Percentiles rank a stretch among this genome's conserved stretches.
Conservation (phyloP, 495 filamentous ascomycete genomes). For the Glarea lozoyensis region DNA sequence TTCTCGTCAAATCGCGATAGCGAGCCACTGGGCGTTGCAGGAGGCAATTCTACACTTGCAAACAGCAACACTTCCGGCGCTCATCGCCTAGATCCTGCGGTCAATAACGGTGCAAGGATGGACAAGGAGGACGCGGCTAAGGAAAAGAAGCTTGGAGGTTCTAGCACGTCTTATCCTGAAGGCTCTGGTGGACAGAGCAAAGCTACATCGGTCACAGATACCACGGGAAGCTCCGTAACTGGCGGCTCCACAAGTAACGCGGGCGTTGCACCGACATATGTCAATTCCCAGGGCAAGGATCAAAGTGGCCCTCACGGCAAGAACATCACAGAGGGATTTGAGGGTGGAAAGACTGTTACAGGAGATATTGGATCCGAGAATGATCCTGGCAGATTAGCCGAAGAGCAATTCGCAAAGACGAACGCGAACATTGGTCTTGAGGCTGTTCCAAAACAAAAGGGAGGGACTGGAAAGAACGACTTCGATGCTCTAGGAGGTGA, state of each 20-base stretch:
- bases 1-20: constrained; percentile 45
- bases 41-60: constrained; percentile 41
- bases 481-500: constrained; percentile 37
- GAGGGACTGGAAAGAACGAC: constrained; percentile 26
- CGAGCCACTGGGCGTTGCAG: constrained; percentile 37
- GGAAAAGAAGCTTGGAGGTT: constrained; percentile 14
- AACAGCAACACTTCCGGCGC: constrained; percentile 48
- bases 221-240: constrained; percentile 18
- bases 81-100: constrained; percentile 38
- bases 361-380: constrained; percentile 49
- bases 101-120: constrained; percentile 37
- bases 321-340: constrained; percentile 46
- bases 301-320: constrained; percentile 39
- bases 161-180: constrained; percentile 33
- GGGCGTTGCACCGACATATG: constrained; percentile 35
- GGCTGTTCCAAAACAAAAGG: constrained; percentile 32
- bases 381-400: constrained; percentile 52
- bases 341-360: constrained; percentile 45
- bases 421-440: constrained; percentile 20
- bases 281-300: constrained; percentile 27
- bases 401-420: constrained; percentile 36
- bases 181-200: constrained; percentile 40
- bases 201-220: constrained; percentile 29
- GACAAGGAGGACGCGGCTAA: constrained; percentile 30
- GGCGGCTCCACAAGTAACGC: constrained; percentile 10